These are phyloP conservation scores for Rosa multiflora DNA, from an alignment of 306 rosid species.

Conservation along the genomic window DNA sequence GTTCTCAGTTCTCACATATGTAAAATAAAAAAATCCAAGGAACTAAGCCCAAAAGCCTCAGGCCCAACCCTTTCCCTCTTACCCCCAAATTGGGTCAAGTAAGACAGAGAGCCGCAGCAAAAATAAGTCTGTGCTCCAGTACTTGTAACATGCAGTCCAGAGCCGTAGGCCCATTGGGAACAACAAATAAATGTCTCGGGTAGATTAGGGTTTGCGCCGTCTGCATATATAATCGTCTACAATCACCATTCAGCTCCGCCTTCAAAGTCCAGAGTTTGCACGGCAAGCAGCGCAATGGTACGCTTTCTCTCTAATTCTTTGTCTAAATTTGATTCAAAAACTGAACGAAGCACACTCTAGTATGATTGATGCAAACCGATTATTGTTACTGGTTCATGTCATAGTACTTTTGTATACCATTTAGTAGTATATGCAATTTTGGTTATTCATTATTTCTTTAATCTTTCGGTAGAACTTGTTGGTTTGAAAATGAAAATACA, in stretches of 20 bases:
- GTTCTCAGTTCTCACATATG: too few species aligned
- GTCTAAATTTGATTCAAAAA: background rate
- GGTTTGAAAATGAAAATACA: background rate
- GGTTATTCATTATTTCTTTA: too few species aligned
- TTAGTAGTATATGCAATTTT: too few species aligned
- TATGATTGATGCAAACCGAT: background rate
- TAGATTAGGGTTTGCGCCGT: conserved; percentile 12
- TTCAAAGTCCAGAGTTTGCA: background rate
- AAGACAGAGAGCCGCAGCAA: too few species aligned
- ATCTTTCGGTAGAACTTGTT: background rate
- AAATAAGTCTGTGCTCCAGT: too few species aligned
- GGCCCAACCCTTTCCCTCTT: too few species aligned
- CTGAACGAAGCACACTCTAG: background rate
- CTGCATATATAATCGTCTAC: background rate
- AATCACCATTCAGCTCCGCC: background rate
- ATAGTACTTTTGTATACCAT: too few species aligned
- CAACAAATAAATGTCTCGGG: too few species aligned
- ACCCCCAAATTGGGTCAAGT: too few species aligned
- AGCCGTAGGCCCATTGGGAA: background rate
- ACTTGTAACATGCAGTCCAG: too few species aligned
- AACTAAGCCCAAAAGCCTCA: too few species aligned
- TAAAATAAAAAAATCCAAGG: too few species aligned
- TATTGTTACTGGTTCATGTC: background rate
- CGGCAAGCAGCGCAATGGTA: conserved; percentile 12
- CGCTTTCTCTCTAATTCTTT: background rate